Base-by-base conservation (phyloP, 148 eudicot species). In the Amaranthus cruentus region DNA sequence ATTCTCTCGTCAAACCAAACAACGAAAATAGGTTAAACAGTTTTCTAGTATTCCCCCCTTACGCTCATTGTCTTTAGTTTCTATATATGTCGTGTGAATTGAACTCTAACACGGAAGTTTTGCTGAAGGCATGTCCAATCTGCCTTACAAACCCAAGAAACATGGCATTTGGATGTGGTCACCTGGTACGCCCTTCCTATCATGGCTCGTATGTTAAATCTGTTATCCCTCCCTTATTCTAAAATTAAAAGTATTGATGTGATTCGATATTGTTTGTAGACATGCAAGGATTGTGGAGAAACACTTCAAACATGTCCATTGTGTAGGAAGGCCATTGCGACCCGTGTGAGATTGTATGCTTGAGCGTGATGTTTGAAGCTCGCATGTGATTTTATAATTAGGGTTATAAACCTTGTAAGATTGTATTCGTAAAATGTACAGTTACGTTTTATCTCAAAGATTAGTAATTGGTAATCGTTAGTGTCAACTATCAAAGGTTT, bases 151-250 rank as follows among this genome's bases (percentile, higher is more conserved):
- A 86, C 68, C 85, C 85, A 5, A 91, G 85, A 84, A 83, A 89
- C 83, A 87, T 91, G 93, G 93, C 96, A 76, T 91, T 91, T 77
- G 93, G 89, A 55, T 91, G 96, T 49, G 96, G 96, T 80, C 96
- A 91, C 75, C 69, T 85, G 90, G 96, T 91, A 84, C 84, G 89
- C 75, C 58, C 65, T 56, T 56, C 9, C 42, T 47, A 2, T 64
- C 12, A 2, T 38, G 48, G 3, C 12, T 50, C 52, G 28, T 2
- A 0, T 56, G 59, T 56, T 13, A 2, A 56, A 56, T 7, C 9
- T 6, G 3, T 15, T 3, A 18, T 7, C 28, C 6, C 52, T 18
- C 50, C 14, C 42, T 47, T 7, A 4, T 44, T 52, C 18, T 3
- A 3, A 10, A 49, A 14, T 57, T n/a, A 49, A 7, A 15, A 56